A percentile compares a stretch with the other conserved stretches of the same genome.
phyloP scores from a whole-genome alignment of 805 yeast genomes.

The Yarrowia alimentaria region DNA sequence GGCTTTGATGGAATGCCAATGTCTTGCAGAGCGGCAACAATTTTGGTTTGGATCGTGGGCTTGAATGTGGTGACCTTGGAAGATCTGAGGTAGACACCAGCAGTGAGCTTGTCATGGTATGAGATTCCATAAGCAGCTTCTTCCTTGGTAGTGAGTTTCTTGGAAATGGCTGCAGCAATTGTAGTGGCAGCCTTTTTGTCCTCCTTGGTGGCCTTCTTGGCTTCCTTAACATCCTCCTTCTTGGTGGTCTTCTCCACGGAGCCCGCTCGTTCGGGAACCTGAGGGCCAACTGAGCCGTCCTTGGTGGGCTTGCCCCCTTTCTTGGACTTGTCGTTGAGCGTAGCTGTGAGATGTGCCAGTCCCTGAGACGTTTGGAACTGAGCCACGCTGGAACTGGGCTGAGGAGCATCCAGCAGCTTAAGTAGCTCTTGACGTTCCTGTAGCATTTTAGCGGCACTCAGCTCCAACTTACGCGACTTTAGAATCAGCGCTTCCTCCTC shows the following conservation, averaged over 20 bases:
- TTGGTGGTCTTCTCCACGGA: slow-evolving; percentile 27
- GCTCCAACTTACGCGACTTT: slow-evolving; percentile 88
- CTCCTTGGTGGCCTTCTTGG: slow-evolving; percentile 30
- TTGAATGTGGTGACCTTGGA: slow-evolving; percentile 73
- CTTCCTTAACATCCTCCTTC: slow-evolving; percentile 15
- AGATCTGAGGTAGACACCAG: slow-evolving; percentile 84
- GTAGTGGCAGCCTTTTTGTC: slow-evolving; percentile 34
- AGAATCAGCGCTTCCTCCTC: slow-evolving; percentile 94
- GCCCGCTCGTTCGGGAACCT: slow-evolving; percentile 28
- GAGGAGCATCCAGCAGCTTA: slow-evolving; percentile 83
- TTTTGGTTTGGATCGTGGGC: slow-evolving; percentile 67
- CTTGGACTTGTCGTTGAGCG: slow-evolving; percentile 64
- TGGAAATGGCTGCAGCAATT: slow-evolving; percentile 38
- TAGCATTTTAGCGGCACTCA: slow-evolving; percentile 85
- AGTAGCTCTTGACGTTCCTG: slow-evolving; percentile 76
- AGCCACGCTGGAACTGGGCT: slow-evolving; percentile 60
- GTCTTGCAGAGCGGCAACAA: slow-evolving; percentile 65
- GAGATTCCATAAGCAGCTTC: slow-evolving; percentile 81
- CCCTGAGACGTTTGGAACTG: slow-evolving; percentile 86
- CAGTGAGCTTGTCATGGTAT: slow-evolving; percentile 55
- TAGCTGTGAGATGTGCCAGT: slow-evolving; percentile 76
- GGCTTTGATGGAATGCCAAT: slow-evolving; percentile 79
- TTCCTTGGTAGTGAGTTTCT: slow-evolving; percentile 67
- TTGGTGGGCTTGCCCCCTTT: slow-evolving; percentile 43
- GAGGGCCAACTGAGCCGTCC: slow-evolving; percentile 29